Conservation (phyloP, 2,329 filamentous ascomycete genomes). For the Xylariaceae sp. region DNA sequence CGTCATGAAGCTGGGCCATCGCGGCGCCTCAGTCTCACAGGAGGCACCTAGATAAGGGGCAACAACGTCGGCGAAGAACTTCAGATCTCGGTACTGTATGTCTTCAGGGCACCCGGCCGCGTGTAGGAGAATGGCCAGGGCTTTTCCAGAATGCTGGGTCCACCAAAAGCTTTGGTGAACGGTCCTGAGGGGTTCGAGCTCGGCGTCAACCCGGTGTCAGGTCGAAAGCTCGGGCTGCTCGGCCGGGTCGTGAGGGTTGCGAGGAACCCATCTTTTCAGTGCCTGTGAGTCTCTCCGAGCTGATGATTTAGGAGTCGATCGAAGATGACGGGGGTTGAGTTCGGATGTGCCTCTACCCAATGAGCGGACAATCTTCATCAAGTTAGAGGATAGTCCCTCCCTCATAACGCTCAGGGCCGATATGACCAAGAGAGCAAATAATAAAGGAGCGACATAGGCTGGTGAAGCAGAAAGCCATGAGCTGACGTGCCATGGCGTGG, state of each 20-base stretch:
- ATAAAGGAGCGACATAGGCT: not conserved
- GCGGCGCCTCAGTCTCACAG: not conserved
- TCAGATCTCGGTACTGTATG: not conserved
- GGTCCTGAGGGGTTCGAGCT: not conserved
- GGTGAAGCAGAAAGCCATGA: not conserved
- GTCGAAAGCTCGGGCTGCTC: not conserved
- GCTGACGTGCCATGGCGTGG: not conserved
- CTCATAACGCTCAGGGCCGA: not conserved
- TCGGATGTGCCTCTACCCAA: not conserved
- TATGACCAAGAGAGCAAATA: constrained; percentile 3
- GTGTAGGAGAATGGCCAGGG: constrained; percentile 1
- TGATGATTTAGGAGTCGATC: not conserved
- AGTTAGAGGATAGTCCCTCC: not conserved
- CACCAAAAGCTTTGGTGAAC: not conserved
- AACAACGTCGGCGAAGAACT: constrained; percentile 11
- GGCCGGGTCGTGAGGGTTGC: not conserved
- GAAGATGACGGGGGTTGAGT: not conserved
- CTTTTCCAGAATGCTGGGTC: not conserved
- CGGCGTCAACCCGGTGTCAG: not conserved
- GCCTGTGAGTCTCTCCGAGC: not conserved
- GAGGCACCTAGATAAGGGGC: constrained; percentile 15
- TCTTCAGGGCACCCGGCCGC: not conserved
- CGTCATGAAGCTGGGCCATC: constrained; percentile 5
- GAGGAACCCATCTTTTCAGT: not conserved
- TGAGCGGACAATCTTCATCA: constrained; percentile 1